A percentile compares a stretch with the other conserved stretches of the same genome.
Evolutionary conservation across 163 green algal species (phyloP).

Genomic region (Volvox carteri): DNA sequence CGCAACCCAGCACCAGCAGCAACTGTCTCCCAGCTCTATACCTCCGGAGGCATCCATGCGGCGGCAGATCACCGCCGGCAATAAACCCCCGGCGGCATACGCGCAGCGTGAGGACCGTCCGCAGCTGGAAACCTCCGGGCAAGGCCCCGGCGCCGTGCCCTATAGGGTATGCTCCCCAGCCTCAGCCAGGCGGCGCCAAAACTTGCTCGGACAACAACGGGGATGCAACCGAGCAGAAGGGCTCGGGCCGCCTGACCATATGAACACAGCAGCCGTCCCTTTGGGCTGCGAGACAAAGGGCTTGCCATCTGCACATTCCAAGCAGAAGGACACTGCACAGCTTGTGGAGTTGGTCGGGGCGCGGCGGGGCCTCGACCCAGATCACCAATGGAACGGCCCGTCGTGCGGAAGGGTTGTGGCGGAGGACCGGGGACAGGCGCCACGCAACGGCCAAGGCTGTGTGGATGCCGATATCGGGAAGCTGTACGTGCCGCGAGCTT

Average conservation of each 20-base stretch:
- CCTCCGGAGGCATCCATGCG: neutral
- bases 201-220: neutral
- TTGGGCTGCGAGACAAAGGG: neutral
- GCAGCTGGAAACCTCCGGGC: neutral
- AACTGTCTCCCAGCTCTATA: neutral
- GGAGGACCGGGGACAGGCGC: neutral
- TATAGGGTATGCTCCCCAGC: slow-evolving; percentile 39
- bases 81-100: neutral
- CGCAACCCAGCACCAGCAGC: neutral
- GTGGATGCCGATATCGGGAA: neutral
- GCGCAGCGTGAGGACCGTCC: neutral
- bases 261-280: neutral
- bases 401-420: neutral
- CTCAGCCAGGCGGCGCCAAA: slow-evolving; percentile 17
- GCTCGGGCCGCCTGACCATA: neutral
- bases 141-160: neutral
- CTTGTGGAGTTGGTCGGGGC: neutral
- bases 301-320: neutral
- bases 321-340: too few relatives aligned
- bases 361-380: neutral
- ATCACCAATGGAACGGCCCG: neutral
- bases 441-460: neutral
- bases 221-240: neutral
- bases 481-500: slow-evolving; percentile 16
- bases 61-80: neutral